These are phyloP conservation scores for Pyricularia grisea DNA, from an alignment of 2,329 filamentous ascomycete genomes.

Conservation along the genomic window DNA sequence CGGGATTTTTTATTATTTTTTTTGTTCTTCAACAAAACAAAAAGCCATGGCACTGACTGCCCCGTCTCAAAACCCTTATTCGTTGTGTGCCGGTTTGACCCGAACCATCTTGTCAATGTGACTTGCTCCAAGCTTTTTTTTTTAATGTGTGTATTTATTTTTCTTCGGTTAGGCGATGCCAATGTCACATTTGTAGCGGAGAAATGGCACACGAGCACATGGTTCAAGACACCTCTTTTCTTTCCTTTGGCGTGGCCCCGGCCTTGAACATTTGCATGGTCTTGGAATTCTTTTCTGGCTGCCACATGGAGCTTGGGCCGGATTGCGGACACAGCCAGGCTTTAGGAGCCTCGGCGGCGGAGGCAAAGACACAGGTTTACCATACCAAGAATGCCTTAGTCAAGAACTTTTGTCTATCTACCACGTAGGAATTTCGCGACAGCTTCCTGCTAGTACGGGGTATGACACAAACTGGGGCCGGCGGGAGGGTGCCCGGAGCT, in stretches of 20 bases:
- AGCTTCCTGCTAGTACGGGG: not conserved
- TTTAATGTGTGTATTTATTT: not conserved
- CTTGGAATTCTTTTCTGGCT: not conserved
- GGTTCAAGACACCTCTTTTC: not conserved
- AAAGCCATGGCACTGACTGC: not conserved
- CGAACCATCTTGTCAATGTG: not conserved
- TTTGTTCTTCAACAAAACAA: not conserved
- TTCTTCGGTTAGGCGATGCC: not conserved
- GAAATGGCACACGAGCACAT: constrained; percentile 4
- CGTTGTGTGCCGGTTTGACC: not conserved
- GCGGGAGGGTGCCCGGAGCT: not conserved
- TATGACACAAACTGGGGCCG: not conserved
- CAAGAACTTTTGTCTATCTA: not conserved
- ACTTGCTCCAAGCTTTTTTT: not conserved
- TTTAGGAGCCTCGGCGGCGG: not conserved
- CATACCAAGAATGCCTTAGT: not conserved
- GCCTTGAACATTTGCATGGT: not conserved
- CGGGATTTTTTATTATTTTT: no score
- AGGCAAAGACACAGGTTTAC: not conserved
- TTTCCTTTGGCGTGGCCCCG: not conserved
- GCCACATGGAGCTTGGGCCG: not conserved
- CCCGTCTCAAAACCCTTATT: not conserved
- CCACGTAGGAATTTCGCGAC: not conserved
- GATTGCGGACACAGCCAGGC: not conserved
- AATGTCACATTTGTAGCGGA: constrained; percentile 3